phyloP scores from a whole-genome alignment of 2,329 filamentous ascomycete genomes.

The Pyrenophora graminea region DNA sequence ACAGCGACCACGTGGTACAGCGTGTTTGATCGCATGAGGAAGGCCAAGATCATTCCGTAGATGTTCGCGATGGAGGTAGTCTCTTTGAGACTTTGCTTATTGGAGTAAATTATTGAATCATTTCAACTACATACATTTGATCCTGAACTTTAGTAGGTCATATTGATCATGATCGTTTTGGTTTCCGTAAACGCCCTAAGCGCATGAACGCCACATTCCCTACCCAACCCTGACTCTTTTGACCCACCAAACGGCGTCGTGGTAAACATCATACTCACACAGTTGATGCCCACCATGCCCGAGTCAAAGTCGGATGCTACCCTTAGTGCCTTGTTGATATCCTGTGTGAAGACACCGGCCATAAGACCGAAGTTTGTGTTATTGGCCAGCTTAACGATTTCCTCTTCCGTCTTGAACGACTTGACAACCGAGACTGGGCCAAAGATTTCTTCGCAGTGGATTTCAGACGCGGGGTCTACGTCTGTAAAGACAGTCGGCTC shows the following conservation, averaged over 20 bases:
- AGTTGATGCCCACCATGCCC: conserved; percentile 44
- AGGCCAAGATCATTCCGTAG: conserved; percentile 49
- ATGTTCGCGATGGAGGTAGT: no score
- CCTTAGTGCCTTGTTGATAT: conserved; percentile 44
- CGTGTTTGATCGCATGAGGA: conserved; percentile 52
- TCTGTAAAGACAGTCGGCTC: conserved; percentile 45
- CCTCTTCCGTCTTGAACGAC: conserved; percentile 47
- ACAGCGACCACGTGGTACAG: conserved; percentile 47
- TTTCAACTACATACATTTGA: no score
- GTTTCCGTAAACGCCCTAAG: conserved; percentile 55
- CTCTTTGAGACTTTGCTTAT: no score
- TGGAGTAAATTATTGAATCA: no score
- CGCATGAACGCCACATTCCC: conserved; percentile 56
- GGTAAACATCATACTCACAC: conserved; percentile 43
- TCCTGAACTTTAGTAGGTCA: conserved; percentile 32
- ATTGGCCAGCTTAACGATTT: conserved; percentile 46
- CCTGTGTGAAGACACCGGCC: conserved; percentile 47
- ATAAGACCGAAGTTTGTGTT: conserved; percentile 47
- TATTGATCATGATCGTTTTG: conserved; percentile 57
- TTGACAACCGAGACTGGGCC: conserved; percentile 44
- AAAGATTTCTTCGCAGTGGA: conserved; percentile 47
- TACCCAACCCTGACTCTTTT: conserved; percentile 56
- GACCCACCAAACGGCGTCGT: conserved; percentile 56
- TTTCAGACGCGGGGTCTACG: conserved; percentile 39
- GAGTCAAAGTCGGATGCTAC: conserved; percentile 42